Evolutionary conservation across 108 stramenopile genomes (phyloP), one percentile per base, ranked within the genome.

Genomic region (Skeletonema costatum): DNA sequence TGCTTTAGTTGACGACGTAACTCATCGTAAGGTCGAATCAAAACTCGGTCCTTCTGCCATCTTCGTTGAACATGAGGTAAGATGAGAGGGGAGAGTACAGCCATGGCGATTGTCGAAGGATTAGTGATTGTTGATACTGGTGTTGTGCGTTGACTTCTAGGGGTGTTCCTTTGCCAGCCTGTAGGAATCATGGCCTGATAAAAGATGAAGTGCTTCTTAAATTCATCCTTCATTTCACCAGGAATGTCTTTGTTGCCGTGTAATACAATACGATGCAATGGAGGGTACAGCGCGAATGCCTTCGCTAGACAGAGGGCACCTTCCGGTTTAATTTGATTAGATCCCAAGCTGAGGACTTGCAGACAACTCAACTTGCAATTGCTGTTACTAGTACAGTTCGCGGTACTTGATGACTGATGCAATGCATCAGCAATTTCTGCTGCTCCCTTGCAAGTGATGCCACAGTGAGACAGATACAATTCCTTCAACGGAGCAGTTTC

Each of bases 271-370:
- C 76, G 60, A 56, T 70, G 76, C 12, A 77, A 29, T 32, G 61
- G 38, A 3, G 69, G 69, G 41, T 41, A 70, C 62, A 38, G 32
- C 17, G 25, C 70, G 44, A 78, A 78, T 21, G 70, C 70, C 33
- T 31, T 65, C 13, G 64, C 70, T 21, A 78, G 70, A 44, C 32
- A 46, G 16, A 36, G 2, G 12, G 70, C 56, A 4, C 77, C 77
- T 16, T 66, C 32, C 1, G 12, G 13, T 64, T 60, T 53, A 32
- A 78, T 78, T 16, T 14, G 50, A 56, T 78, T 78, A 4, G 77
- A 78, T 46, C 77, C 77, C 33, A 78, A 64, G 33, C 77, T 66
- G 8, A 78, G 65, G 5, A 71, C 77, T 60, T 71, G 70, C 19
- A 78, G 64, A 25, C 42, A 56, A 21, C 29, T 66, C 77, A 78